Base-by-base conservation (phyloP, 1,284 basidiomycete genomes). In the Clitocybe nebularis region DNA sequence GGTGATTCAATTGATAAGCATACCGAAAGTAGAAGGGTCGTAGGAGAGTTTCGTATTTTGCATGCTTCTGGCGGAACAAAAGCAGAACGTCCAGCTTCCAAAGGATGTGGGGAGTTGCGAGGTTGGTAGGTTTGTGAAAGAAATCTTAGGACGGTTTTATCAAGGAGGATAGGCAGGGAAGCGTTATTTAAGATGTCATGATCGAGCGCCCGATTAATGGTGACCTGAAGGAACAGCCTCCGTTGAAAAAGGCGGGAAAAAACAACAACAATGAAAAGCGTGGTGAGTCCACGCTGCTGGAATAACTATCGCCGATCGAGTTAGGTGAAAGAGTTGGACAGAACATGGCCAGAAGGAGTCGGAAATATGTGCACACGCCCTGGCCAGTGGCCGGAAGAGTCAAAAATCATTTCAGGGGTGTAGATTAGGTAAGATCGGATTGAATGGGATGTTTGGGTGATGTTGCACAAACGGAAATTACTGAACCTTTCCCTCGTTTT, bases 151-250 rank as follows among this genome's bases (percentile, higher is more conserved):
- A 32, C 26, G 29, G 13, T 21, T 37, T 63, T 62, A 63, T 62
- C 58, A 58, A 50, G 39, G 43, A 54, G 54, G 57, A 48, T 53
- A 49, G 53, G 46, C 52, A 58, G 58, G 53, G 48, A 46, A 48
- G 49, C 36, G 44, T 35, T 45, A 40, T 45, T 47, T 45, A 42
- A 44, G 39, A 43, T 45, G 42, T 39, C 39, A 45, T 42, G 59
- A 62, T 64, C 61, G 59, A 55, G 56, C 53, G 56, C 55, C 53
- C 51, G 54, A 59, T 59, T 54, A 57, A 59, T 54, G 55, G 50
- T 38, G 39, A 55, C 37, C 43, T 45, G 34, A 40, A 45, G 50
- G 58, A 56, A 64, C 63, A 64, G 64, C 64, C 63, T 61, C 62
- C 60, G 60, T 54, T 53, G 58, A 51, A 56, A 52, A 44, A 48